These are phyloP conservation scores for Colletotrichum sp. DNA, from an alignment of 2,329 filamentous ascomycete genomes.

Conservation along the genomic window DNA sequence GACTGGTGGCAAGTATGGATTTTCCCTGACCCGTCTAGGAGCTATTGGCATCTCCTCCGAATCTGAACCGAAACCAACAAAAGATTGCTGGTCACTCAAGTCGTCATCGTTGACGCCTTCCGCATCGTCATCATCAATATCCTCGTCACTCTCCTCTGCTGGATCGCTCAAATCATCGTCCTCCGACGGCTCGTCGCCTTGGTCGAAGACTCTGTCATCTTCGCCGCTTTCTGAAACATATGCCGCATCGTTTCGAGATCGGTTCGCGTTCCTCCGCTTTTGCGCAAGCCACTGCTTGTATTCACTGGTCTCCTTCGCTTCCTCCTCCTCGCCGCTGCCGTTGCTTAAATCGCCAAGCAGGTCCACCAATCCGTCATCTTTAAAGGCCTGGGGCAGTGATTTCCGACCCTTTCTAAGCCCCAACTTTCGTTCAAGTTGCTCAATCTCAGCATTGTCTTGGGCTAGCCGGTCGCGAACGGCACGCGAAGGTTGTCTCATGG, in stretches of 20 bases:
- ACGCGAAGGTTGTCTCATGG: neutral
- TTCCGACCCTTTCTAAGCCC: constrained; percentile 81
- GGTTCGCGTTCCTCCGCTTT: constrained; percentile 56
- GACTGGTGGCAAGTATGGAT: constrained; percentile 83
- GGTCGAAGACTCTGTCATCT: neutral
- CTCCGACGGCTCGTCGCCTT: constrained; percentile 16
- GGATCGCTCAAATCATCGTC: constrained; percentile 31
- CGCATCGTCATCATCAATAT: neutral
- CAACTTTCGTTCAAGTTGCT: constrained; percentile 83
- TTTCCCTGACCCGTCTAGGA: constrained; percentile 69
- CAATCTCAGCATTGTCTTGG: constrained; percentile 88
- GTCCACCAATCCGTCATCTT: constrained; percentile 83
- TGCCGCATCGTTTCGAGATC: neutral
- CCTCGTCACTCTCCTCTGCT: constrained; percentile 16
- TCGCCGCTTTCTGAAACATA: constrained; percentile 9
- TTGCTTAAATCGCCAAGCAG: constrained; percentile 71
- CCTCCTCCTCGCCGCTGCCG: constrained; percentile 37
- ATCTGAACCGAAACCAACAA: constrained; percentile 44
- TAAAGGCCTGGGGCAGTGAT: constrained; percentile 72
- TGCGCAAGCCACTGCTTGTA: constrained; percentile 65
- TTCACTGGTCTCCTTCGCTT: constrained; percentile 61
- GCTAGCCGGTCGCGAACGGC: constrained; percentile 67
- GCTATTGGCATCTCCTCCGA: constrained; percentile 33
- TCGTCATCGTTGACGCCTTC: neutral
- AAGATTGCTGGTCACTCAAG: constrained; percentile 34